Evolutionary conservation across 192 early-diverging fungal genomes (phyloP).

Genomic region (Coemansia sp.): DNA sequence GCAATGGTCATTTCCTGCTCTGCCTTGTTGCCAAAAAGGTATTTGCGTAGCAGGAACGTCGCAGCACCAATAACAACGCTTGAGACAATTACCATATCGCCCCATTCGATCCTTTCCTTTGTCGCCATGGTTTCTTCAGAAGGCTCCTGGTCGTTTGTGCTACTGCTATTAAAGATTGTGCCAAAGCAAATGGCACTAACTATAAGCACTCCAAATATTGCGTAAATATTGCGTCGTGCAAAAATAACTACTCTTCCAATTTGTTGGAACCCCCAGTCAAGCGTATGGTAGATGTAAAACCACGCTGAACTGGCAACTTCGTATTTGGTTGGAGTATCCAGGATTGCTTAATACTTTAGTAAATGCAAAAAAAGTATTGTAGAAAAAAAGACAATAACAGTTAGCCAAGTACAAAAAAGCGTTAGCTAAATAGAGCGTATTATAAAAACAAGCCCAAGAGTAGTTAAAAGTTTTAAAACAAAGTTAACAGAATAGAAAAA

Average conservation of each 20-base stretch:
- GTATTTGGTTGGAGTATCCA: slow-evolving; percentile 45
- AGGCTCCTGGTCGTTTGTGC: slow-evolving; percentile 1
- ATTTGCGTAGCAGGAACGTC: slow-evolving; percentile 52
- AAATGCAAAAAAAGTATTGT: not conserved
- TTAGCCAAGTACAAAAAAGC: too few species aligned
- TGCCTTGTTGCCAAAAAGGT: slow-evolving; percentile 35
- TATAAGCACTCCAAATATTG: slow-evolving; percentile 20
- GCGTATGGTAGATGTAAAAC: slow-evolving; percentile 48
- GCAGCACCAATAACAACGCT: slow-evolving; percentile 48
- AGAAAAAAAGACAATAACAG: too few species aligned
- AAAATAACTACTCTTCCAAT: slow-evolving; percentile 26
- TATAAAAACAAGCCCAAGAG: too few species aligned
- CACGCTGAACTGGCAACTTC: slow-evolving; percentile 44
- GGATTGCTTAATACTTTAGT: slow-evolving; percentile 2
- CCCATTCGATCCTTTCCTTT: slow-evolving; percentile 42
- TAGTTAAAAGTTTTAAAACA: too few species aligned
- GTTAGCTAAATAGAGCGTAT: too few species aligned
- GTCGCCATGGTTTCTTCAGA: not conserved
- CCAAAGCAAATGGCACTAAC: slow-evolving; percentile 8
- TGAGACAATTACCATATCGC: slow-evolving; percentile 53
- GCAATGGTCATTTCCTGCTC: slow-evolving; percentile 27
- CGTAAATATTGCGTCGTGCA: slow-evolving; percentile 21
- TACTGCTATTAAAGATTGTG: slow-evolving; percentile 11
- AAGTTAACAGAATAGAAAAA: too few species aligned
- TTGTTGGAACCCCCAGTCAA: slow-evolving; percentile 42